Conservation (phyloP, 805 yeast species). For the Saccharomycopsis babjevae region DNA sequence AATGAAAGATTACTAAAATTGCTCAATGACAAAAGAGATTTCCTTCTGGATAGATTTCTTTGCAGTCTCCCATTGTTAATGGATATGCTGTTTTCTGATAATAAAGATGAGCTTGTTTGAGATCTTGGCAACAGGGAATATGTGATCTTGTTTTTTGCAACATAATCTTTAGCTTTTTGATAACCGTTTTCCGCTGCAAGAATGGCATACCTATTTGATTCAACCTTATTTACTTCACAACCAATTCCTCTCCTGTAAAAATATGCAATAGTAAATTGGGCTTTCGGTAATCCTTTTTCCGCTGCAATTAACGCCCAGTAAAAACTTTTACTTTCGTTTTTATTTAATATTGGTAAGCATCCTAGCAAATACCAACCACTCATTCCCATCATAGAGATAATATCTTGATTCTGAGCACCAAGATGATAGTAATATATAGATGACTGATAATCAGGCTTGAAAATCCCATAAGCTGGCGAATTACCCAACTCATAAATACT, state of each 20-base stretch:
- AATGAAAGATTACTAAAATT: background rate
- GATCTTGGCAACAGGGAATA: background rate
- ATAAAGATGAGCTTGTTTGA: background rate
- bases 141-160: background rate
- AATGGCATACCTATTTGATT: slow-evolving; percentile 63
- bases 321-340: slow-evolving; percentile 62
- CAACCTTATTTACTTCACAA: slow-evolving; percentile 43
- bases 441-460: slow-evolving; percentile 24
- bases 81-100: background rate
- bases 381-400: slow-evolving; percentile 80
- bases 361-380: slow-evolving; percentile 97
- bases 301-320: slow-evolving; percentile 94
- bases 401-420: slow-evolving; percentile 81
- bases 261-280: slow-evolving; percentile 74
- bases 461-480: slow-evolving; percentile 4
- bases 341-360: slow-evolving; percentile 43
- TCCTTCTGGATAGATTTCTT: background rate
- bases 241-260: slow-evolving; percentile 85
- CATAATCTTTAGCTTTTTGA: slow-evolving; percentile 31
- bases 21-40: slow-evolving; percentile 1
- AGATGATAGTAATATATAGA: slow-evolving; percentile 86
- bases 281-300: slow-evolving; percentile 61
- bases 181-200: slow-evolving; percentile 58
- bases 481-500: slow-evolving; percentile 69
- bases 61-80: background rate